Evolutionary conservation across 495 filamentous ascomycete genomes (phyloP).

Genomic region (Penicillium simplicissimum): DNA sequence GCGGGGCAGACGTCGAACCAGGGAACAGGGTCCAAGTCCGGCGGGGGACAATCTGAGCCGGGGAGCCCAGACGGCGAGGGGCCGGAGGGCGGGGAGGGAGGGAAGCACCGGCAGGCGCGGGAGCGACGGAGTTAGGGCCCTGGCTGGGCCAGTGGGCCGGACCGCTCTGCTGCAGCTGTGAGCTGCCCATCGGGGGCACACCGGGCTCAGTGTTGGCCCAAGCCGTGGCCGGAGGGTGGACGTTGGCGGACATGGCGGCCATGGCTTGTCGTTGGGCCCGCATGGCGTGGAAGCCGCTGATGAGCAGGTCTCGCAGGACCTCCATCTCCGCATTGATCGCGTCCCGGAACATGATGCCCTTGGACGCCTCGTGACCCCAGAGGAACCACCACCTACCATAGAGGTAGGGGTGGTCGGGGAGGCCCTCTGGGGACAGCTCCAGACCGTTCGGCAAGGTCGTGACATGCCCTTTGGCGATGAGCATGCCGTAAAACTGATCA

Average conservation of each 20-base stretch:
- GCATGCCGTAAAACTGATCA: conserved; percentile 10
- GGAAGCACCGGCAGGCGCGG: background rate
- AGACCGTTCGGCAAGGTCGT: background rate
- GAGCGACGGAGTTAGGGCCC: background rate
- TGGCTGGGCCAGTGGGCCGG: background rate
- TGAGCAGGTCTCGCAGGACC: conserved; percentile 10
- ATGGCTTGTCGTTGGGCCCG: background rate
- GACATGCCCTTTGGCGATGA: conserved; percentile 3
- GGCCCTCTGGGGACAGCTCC: background rate
- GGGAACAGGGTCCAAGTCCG: too few species aligned
- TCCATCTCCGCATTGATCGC: conserved; percentile 10
- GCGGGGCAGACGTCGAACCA: too few species aligned
- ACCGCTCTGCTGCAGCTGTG: background rate
- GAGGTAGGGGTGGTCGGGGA: background rate
- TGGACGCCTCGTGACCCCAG: background rate
- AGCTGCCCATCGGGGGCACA: background rate
- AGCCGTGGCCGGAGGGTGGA: background rate
- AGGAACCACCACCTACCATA: conserved; percentile 13
- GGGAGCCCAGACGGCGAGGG: too few species aligned
- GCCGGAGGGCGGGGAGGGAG: background rate
- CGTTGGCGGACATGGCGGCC: background rate
- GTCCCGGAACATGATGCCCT: background rate
- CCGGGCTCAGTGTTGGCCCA: background rate
- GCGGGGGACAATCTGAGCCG: too few species aligned
- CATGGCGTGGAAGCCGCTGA: conserved; percentile 6